Percentiles rank a stretch among this genome's conserved stretches.
Conservation (phyloP, 2,329 filamentous ascomycete genomes). For the Rhynchosporium secalis region DNA sequence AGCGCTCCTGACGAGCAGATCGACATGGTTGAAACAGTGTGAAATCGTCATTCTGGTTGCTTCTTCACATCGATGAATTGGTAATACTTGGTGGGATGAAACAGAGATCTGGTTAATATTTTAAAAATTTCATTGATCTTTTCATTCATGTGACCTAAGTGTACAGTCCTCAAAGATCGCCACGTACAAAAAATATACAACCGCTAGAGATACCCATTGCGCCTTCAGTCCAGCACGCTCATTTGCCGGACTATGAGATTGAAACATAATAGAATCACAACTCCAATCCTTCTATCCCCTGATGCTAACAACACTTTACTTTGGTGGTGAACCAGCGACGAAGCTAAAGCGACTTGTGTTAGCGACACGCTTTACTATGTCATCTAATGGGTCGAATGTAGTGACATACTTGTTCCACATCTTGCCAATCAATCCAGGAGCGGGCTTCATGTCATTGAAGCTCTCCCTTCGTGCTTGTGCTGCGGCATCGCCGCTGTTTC, state of each 20-base stretch:
- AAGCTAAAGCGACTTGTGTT: conserved; percentile 18
- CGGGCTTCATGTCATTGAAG: conserved; percentile 47
- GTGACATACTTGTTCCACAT: conserved; percentile 39
- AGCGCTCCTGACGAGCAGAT: not conserved
- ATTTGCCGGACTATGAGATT: not conserved
- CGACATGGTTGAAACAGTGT: not conserved
- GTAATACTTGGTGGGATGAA: no score
- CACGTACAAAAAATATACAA: not conserved
- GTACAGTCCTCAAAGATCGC: not conserved
- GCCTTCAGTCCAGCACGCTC: conserved; percentile 14
- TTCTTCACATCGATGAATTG: not conserved
- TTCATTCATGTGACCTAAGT: not conserved
- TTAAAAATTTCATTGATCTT: no score
- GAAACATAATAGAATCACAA: conserved; percentile 7
- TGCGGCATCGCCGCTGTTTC: conserved; percentile 42
- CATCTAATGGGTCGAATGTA: not conserved
- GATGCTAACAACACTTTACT: conserved; percentile 8
- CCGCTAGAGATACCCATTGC: not conserved
- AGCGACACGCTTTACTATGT: not conserved
- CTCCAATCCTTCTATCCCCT: not conserved
- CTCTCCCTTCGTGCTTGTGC: conserved; percentile 43
- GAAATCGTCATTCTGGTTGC: not conserved
- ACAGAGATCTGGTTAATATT: no score
- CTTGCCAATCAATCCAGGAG: conserved; percentile 40
- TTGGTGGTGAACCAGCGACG: conserved; percentile 24